Percentiles rank a stretch among this genome's conserved stretches.
Conservation (phyloP, 2,329 filamentous ascomycete genomes). For the Penicillium oxalicum region DNA sequence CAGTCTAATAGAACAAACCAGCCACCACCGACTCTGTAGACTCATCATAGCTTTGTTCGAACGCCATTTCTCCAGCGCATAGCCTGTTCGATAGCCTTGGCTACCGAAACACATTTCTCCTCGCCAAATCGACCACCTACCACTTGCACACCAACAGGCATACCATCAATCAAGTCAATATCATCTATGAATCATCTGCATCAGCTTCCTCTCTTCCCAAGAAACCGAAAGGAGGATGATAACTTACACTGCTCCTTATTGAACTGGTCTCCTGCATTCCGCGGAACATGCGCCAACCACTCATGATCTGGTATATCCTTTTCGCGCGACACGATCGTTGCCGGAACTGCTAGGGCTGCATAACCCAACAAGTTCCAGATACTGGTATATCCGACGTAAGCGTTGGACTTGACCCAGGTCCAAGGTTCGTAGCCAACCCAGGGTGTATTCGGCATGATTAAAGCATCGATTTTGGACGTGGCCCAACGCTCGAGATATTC, state of each 20-base stretch:
- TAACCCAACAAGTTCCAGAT: slow-evolving; percentile 35
- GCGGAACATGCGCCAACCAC: slow-evolving; percentile 31
- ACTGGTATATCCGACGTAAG: slow-evolving; percentile 32
- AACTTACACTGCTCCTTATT: slow-evolving; percentile 30
- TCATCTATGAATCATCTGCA: slow-evolving; percentile 20
- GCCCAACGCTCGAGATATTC: slow-evolving; percentile 27
- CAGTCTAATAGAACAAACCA: background rate
- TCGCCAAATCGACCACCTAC: slow-evolving; percentile 30
- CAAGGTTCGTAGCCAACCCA: slow-evolving; percentile 30
- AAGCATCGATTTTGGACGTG: slow-evolving; percentile 27
- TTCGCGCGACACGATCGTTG: slow-evolving; percentile 24
- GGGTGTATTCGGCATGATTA: slow-evolving; percentile 30
- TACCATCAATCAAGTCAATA: slow-evolving; percentile 26
- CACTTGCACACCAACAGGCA: slow-evolving; percentile 33
- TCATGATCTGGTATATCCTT: slow-evolving; percentile 23
- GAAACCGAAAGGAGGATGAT: too few species aligned
- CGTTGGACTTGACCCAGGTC: slow-evolving; percentile 30
- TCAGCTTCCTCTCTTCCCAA: background rate
- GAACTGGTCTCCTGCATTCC: slow-evolving; percentile 27
- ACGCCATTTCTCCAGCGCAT: slow-evolving; percentile 9
- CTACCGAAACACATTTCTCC: slow-evolving; percentile 29
- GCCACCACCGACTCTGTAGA: background rate
- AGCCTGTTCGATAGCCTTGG: slow-evolving; percentile 28
- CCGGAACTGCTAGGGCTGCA: slow-evolving; percentile 28
- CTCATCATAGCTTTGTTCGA: slow-evolving; percentile 8